phyloP scores from a whole-genome alignment of 1,284 basidiomycete genomes.

The Tausonia pullulans region DNA sequence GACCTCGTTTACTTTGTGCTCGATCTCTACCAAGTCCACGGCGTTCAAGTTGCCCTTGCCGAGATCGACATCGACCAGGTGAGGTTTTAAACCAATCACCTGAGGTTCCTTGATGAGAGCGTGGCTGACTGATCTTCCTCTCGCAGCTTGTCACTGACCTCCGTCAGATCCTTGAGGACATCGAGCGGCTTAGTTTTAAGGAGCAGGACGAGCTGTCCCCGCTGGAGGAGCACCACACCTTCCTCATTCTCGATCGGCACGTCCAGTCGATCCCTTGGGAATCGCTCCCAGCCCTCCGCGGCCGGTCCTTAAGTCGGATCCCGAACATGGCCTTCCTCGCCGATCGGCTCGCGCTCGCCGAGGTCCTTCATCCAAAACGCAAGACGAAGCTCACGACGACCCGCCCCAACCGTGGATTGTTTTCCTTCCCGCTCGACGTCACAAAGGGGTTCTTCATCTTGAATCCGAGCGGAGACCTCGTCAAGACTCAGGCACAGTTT shows the following conservation, averaged over 20 bases:
- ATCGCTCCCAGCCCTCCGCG: slow-evolving; percentile 74
- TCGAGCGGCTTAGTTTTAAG: slow-evolving; percentile 38
- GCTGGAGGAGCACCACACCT: slow-evolving; percentile 49
- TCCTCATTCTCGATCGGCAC: slow-evolving; percentile 84
- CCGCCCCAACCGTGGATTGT: background rate
- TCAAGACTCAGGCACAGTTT: slow-evolving; percentile 72
- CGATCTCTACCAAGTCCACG: slow-evolving; percentile 87
- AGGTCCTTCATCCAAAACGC: too few relatives aligned
- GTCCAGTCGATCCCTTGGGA: slow-evolving; percentile 92
- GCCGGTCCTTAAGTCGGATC: slow-evolving; percentile 76
- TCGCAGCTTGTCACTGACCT: slow-evolving; percentile 50
- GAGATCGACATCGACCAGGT: slow-evolving; percentile 88
- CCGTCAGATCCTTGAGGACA: slow-evolving; percentile 30
- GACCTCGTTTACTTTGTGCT: slow-evolving; percentile 89
- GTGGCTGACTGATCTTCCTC: background rate
- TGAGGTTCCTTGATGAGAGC: background rate
- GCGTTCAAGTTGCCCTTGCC: slow-evolving; percentile 73
- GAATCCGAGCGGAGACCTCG: slow-evolving; percentile 85
- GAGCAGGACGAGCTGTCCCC: slow-evolving; percentile 45
- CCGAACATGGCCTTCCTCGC: slow-evolving; percentile 79
- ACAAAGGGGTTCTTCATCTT: slow-evolving; percentile 70
- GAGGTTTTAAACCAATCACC: slow-evolving; percentile 17
- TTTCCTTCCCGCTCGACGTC: slow-evolving; percentile 42
- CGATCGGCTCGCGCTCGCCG: slow-evolving; percentile 55
- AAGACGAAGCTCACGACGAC: background rate